Evolutionary conservation across 225 moss, liverwort and hornwort species (phyloP).

Genomic region (Rhytidiadelphus loreus): DNA sequence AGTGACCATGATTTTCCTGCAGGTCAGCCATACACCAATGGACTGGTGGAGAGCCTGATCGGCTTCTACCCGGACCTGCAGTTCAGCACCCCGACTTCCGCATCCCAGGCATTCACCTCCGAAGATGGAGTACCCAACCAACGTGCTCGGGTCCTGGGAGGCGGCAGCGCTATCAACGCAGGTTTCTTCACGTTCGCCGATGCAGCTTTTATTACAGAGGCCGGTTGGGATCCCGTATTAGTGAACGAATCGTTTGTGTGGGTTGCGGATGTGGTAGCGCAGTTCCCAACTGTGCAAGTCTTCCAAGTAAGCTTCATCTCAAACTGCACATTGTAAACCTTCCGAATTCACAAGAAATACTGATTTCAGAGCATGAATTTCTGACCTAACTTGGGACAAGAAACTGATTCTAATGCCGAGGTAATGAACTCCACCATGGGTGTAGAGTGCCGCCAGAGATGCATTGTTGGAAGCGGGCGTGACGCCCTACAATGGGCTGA

Average conservation of each 20-base stretch:
- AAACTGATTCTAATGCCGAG: not conserved
- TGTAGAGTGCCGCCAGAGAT: constrained; percentile 39
- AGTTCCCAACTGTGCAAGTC: constrained; percentile 33
- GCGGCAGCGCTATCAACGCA: constrained; percentile 68
- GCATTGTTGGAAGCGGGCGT: constrained; percentile 68
- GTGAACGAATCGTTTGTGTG: constrained; percentile 62
- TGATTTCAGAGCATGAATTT: not conserved
- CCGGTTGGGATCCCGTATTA: constrained; percentile 25
- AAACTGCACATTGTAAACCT: not conserved
- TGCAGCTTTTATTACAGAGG: constrained; percentile 26
- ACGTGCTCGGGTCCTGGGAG: constrained; percentile 48
- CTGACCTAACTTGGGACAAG: not conserved
- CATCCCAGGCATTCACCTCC: constrained; percentile 41
- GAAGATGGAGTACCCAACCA: constrained; percentile 49
- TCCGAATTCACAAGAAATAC: not conserved
- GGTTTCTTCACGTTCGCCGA: constrained; percentile 73
- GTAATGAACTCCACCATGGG: not conserved
- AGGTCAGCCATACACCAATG: constrained; percentile 31
- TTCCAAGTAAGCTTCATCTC: constrained; percentile 39
- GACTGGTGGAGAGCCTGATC: constrained; percentile 4
- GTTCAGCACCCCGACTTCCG: constrained; percentile 19
- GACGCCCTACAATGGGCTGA: constrained; percentile 52
- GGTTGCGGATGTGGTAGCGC: constrained; percentile 54
- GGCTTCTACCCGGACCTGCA: constrained; percentile 20
- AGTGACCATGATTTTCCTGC: not conserved